phyloP scores from a whole-genome alignment of 371 early-diverging fungal species.

The Basidiobolus meristosporus region DNA sequence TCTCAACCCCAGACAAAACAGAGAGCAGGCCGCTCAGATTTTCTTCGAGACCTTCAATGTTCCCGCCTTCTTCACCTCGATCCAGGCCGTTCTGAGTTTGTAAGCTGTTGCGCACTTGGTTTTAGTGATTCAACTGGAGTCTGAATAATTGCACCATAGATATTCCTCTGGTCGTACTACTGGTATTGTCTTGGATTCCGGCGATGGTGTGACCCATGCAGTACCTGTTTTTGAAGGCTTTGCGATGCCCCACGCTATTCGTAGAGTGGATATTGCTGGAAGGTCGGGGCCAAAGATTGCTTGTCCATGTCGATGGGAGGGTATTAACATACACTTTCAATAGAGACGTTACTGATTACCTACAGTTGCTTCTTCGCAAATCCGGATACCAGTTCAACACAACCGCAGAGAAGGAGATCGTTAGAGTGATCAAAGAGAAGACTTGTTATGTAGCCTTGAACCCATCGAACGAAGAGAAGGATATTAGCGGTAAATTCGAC shows the following conservation, averaged over 20 bases:
- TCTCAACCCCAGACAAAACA: constrained; percentile 69
- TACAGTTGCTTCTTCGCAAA: constrained; percentile 73
- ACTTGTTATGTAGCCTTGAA: constrained; percentile 81
- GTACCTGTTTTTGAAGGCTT: constrained; percentile 95
- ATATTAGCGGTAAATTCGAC: constrained; percentile 40
- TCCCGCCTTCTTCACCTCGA: constrained; percentile 82
- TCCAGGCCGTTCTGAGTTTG: constrained; percentile 89
- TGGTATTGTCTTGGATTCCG: too few species aligned
- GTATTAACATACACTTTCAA: not conserved
- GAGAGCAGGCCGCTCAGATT: constrained; percentile 84
- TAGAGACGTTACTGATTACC: constrained; percentile 77
- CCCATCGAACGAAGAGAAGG: constrained; percentile 78
- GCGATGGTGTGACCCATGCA: constrained; percentile 84
- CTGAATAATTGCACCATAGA: constrained; percentile 12
- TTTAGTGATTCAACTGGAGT: constrained; percentile 2
- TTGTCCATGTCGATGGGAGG: not conserved
- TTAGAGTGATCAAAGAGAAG: constrained; percentile 88
- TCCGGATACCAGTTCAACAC: constrained; percentile 73
- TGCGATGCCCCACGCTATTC: constrained; percentile 81
- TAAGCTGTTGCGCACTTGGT: constrained; percentile 10
- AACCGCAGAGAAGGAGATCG: constrained; percentile 84
- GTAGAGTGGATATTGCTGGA: constrained; percentile 83
- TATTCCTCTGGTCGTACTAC: constrained; percentile 92
- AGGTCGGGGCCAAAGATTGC: constrained; percentile 15
- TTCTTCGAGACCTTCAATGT: constrained; percentile 96